These are phyloP conservation scores for Gaultheria prostrata DNA, from an alignment of 148 eudicot species.

Conservation along the genomic window DNA sequence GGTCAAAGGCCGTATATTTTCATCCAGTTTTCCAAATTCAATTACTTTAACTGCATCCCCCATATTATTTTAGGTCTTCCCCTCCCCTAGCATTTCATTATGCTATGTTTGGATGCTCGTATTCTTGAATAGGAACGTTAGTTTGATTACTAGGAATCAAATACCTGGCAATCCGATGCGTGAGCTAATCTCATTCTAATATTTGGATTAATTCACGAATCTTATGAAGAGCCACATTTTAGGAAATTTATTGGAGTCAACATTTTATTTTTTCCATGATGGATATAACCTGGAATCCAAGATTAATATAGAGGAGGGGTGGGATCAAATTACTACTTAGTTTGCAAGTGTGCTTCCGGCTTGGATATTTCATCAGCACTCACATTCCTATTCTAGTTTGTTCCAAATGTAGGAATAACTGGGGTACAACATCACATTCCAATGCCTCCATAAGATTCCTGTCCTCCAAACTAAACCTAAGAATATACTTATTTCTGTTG, in stretches of 20 bases:
- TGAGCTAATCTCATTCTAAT: not conserved
- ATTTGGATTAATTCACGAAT: not conserved
- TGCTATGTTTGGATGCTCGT: not conserved
- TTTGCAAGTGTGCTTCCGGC: not conserved
- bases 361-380: not conserved
- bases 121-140: not conserved
- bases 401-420: not conserved
- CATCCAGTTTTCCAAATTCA: not conserved
- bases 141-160: not conserved
- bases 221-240: not conserved
- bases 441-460: not conserved
- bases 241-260: not conserved
- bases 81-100: not conserved
- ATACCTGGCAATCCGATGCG: not conserved
- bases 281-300: not conserved
- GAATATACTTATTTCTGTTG: not conserved
- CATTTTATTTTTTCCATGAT: not conserved
- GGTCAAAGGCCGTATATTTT: not conserved
- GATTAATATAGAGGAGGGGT: not conserved
- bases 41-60: not conserved
- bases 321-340: not conserved
- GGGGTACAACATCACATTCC: not conserved
- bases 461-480: not conserved
- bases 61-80: not conserved
- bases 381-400: not conserved